Percentiles rank a stretch among this genome's conserved stretches.
Evolutionary conservation across 1,139 yeast species (phyloP).

Genomic region (Pichia sp.): DNA sequence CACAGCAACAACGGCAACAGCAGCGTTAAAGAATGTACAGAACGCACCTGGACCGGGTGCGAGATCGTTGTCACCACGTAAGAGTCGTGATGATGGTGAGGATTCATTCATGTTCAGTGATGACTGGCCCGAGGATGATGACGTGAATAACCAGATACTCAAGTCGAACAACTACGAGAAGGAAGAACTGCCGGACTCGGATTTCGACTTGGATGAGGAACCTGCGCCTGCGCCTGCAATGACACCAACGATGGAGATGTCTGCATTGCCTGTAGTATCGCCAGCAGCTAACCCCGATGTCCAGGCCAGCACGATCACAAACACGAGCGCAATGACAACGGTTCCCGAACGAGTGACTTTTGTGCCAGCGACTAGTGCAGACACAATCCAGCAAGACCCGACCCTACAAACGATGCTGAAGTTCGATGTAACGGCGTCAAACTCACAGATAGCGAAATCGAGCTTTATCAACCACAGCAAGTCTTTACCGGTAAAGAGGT

Average conservation of each 20-base stretch:
- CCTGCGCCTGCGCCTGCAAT: too few relatives aligned
- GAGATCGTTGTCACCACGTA: too few relatives aligned
- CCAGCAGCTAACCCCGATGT: too few relatives aligned
- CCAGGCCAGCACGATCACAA: too few relatives aligned
- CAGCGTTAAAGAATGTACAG: too few relatives aligned
- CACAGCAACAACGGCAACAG: too few relatives aligned
- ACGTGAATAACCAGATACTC: conserved; percentile 1
- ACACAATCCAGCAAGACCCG: conserved; percentile 40
- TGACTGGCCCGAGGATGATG: conserved; percentile 39
- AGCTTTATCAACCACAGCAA: conserved; percentile 46
- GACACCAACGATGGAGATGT: too few relatives aligned
- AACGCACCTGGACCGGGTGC: too few relatives aligned
- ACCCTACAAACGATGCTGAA: conserved; percentile 31
- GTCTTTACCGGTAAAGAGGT: conserved; percentile 49
- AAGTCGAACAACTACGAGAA: conserved; percentile 2
- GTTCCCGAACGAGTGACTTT: conserved; percentile 34
- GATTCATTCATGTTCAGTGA: conserved; percentile 66
- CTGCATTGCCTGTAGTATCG: too few relatives aligned
- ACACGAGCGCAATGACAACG: too few relatives aligned
- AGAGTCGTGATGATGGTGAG: conserved; percentile 29
- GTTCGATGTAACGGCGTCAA: too few relatives aligned
- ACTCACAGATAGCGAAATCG: conserved; percentile 41
- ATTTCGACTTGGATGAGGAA: too few relatives aligned
- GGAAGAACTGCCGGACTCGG: conserved; percentile 18
- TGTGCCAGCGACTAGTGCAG: conserved; percentile 56